phyloP scores from a whole-genome alignment of 306 rosid species.

The Aeschynomene evenia region DNA sequence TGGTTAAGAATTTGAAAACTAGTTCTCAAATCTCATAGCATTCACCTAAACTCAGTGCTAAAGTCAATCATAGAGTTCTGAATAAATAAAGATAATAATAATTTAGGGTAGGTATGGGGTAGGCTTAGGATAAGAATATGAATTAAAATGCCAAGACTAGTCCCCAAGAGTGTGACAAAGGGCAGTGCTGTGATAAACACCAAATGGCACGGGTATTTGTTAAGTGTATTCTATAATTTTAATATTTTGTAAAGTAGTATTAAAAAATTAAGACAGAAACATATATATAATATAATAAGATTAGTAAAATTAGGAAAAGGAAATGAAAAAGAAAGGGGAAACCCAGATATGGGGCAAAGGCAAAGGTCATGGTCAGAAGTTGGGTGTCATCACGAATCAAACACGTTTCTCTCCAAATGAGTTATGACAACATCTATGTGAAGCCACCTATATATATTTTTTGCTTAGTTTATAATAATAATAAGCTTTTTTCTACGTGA shows the following conservation, averaged over 20 bases:
- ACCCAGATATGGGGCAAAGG: conserved; percentile 36
- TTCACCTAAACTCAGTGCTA: neutral
- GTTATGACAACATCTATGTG: conserved; percentile 19
- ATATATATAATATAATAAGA: neutral
- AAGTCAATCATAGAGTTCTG: neutral
- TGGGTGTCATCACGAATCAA: conserved; percentile 37
- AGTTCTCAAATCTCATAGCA: neutral
- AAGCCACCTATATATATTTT: conserved; percentile 31
- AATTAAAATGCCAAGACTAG: too few species aligned
- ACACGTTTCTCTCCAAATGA: conserved; percentile 28
- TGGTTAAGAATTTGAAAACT: neutral
- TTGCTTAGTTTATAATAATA: neutral
- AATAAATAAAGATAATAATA: neutral
- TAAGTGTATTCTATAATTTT: neutral
- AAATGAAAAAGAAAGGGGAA: neutral
- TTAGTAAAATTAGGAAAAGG: too few species aligned
- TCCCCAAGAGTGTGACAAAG: neutral
- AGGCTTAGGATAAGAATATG: neutral
- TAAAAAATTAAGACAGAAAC: neutral
- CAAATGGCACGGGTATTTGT: conserved; percentile 5
- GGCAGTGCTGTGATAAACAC: neutral
- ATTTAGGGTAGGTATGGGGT: neutral
- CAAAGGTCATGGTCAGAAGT: conserved; percentile 25
- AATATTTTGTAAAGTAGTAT: neutral
- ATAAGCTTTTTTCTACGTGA: neutral